A percentile compares a stretch with the other conserved stretches of the same genome.
Evolutionary conservation across 495 filamentous ascomycete genomes (phyloP).

Genomic region (Daldinia caldariorum): DNA sequence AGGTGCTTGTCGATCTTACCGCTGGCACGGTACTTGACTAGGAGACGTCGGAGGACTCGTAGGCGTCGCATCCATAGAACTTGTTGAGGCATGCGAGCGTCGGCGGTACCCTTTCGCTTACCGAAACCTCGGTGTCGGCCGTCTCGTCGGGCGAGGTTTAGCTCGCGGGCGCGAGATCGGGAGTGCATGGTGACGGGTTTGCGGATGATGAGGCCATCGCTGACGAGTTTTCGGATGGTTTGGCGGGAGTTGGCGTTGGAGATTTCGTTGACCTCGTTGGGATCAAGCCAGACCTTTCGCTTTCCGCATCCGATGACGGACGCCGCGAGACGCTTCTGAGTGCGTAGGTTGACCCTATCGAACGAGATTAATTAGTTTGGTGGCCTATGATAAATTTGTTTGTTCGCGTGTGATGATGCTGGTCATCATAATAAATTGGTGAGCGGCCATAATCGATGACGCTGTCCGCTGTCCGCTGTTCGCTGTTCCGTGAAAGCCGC

Average conservation of each 20-base stretch:
- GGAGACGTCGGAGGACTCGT: conserved; percentile 96
- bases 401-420: neutral
- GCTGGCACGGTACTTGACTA: conserved; percentile 98
- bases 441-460: conserved; percentile 6
- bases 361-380: conserved; percentile 50
- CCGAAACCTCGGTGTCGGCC: conserved; percentile 98
- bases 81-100: conserved; percentile 98
- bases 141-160: conserved; percentile 87
- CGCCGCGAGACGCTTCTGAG: conserved; percentile 99
- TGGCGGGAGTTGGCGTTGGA: conserved; percentile 99
- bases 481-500: conserved; percentile 9
- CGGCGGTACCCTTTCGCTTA: conserved; percentile 99
- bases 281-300: conserved; percentile 99
- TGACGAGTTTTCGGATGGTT: conserved; percentile 99
- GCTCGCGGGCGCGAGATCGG: conserved; percentile 88
- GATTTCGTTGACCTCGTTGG: conserved; percentile 99
- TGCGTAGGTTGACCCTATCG: conserved; percentile 96
- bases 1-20: conserved; percentile 99
- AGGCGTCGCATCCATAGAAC: conserved; percentile 99
- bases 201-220: conserved; percentile 99
- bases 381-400: neutral
- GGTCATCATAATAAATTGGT: neutral
- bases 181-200: conserved; percentile 99
- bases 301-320: conserved; percentile 97
- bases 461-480: conserved; percentile 9